These are phyloP conservation scores for Phytophthora sojae DNA, from an alignment of 352 stramenopile genomes.

Conservation along the genomic window DNA sequence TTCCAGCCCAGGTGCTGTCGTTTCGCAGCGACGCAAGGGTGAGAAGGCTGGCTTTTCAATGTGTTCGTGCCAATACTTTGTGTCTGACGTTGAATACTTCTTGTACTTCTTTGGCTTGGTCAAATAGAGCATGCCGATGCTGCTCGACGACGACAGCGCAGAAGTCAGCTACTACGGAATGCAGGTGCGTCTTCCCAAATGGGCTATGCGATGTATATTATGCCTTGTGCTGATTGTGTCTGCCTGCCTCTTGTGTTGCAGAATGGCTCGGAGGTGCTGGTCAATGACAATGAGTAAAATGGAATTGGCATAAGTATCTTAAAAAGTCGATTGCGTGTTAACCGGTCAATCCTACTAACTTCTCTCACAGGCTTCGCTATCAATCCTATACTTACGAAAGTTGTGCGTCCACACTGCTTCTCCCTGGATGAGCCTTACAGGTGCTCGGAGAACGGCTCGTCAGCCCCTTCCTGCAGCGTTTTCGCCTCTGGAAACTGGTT, in stretches of 20 bases:
- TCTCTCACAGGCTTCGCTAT: background rate
- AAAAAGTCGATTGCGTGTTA: background rate
- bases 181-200: constrained; percentile 47
- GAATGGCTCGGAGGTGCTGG: constrained; percentile 73
- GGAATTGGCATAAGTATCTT: background rate
- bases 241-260: constrained; percentile 23
- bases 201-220: background rate
- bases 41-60: background rate
- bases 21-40: constrained; percentile 69
- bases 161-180: constrained; percentile 81
- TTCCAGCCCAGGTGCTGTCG: constrained; percentile 60
- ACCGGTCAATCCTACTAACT: background rate
- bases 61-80: background rate
- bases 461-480: constrained; percentile 23
- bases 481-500: constrained; percentile 36
- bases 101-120: background rate
- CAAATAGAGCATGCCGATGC: constrained; percentile 65
- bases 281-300: constrained; percentile 59
- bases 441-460: constrained; percentile 16
- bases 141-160: constrained; percentile 73
- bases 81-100: background rate
- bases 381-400: background rate
- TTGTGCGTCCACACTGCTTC: background rate
- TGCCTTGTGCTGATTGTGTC: constrained; percentile 1
- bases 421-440: constrained; percentile 1